Evolutionary conservation across 2,329 filamentous ascomycete species (phyloP).

Genomic region (Aspergillus puulaauensis): DNA sequence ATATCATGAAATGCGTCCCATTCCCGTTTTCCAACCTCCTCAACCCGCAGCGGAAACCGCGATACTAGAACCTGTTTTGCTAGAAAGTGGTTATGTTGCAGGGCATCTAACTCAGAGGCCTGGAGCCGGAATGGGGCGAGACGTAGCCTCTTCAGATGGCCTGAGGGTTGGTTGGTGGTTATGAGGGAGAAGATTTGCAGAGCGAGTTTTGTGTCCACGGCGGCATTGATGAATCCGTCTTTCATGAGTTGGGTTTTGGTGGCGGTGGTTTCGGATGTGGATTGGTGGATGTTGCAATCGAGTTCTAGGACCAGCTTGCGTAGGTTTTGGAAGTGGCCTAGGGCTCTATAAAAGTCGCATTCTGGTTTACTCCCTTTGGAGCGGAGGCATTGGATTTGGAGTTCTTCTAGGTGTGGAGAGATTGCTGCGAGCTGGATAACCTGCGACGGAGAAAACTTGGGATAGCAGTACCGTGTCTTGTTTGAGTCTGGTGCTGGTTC

Average conservation of each 20-base stretch:
- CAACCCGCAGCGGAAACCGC: neutral
- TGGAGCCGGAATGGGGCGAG: neutral
- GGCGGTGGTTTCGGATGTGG: neutral
- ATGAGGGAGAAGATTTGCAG: neutral
- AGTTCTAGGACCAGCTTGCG: slow-evolving; percentile 6
- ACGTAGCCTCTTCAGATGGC: neutral
- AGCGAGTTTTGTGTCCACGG: neutral
- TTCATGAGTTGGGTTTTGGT: neutral
- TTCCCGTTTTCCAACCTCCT: neutral
- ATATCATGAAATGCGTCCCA: neutral
- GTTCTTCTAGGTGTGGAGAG: slow-evolving; percentile 3
- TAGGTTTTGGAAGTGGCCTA: neutral
- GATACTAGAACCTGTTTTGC: neutral
- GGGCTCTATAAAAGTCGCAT: slow-evolving; percentile 1
- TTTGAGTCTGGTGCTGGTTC: neutral
- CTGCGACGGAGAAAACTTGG: neutral
- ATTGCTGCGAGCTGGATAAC: neutral
- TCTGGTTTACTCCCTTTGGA: neutral
- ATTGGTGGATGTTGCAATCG: neutral
- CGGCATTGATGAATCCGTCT: neutral
- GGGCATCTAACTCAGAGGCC: rapidly evolving
- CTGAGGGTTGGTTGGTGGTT: neutral
- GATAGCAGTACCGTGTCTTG: neutral
- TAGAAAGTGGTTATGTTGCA: neutral
- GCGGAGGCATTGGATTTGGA: slow-evolving; percentile 6